Evolutionary conservation across 1,139 yeast genomes (phyloP).

Genomic region (Pichia sp.): DNA sequence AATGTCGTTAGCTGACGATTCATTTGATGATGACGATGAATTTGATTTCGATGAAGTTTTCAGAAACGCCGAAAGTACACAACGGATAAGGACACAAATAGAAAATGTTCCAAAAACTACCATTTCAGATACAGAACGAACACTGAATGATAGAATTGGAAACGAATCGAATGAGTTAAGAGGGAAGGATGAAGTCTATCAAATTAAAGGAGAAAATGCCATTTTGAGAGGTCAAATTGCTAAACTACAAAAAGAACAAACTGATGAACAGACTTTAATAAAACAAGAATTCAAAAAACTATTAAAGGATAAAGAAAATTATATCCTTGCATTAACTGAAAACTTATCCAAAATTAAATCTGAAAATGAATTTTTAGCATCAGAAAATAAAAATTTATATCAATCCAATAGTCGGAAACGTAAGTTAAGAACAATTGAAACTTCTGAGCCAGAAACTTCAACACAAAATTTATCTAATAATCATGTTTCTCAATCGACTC

Average conservation of each 20-base stretch:
- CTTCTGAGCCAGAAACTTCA: neutral
- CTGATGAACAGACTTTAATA: constrained; percentile 40
- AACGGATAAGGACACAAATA: constrained; percentile 1
- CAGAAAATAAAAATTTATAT: constrained; percentile 33
- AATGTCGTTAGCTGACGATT: constrained; percentile 19
- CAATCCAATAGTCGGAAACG: constrained; percentile 20
- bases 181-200: constrained; percentile 33
- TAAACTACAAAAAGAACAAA: constrained; percentile 41
- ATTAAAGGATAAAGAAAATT: constrained; percentile 36
- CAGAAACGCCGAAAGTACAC: constrained; percentile 8
- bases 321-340: constrained; percentile 37
- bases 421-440: constrained; percentile 16
- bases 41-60: constrained; percentile 22
- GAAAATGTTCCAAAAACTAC: neutral
- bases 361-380: constrained; percentile 58
- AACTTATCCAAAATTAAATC: constrained; percentile 56
- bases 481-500: constrained; percentile 4
- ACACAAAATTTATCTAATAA: constrained; percentile 6
- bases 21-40: constrained; percentile 29
- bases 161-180: neutral
- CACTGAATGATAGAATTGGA: neutral
- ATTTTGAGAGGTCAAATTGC: constrained; percentile 61
- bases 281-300: constrained; percentile 32
- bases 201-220: constrained; percentile 73
- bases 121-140: neutral